A percentile compares a stretch with the other conserved stretches of the same genome.
These are phyloP conservation scores for Aspergillus ostianus DNA, from an alignment of 495 filamentous ascomycete species.

Conservation along the genomic window DNA sequence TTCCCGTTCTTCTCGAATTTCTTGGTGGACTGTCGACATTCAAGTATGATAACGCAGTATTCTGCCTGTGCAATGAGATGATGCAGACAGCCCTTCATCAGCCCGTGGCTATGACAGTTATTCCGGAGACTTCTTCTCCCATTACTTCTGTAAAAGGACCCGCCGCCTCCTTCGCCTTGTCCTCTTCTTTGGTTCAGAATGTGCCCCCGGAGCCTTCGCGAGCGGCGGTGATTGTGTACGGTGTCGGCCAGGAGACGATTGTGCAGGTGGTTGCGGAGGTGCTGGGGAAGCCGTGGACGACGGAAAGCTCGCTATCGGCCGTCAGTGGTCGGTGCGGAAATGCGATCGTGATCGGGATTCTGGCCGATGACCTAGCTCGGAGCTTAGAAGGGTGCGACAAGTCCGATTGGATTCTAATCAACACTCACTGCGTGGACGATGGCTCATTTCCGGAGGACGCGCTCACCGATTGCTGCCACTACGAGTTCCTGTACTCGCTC, in stretches of 20 bases:
- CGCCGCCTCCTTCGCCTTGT: constrained; percentile 7
- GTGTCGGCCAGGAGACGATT: constrained; percentile 59
- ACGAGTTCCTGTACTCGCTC: constrained; percentile 78
- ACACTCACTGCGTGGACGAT: constrained; percentile 69
- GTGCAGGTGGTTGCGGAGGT: constrained; percentile 67
- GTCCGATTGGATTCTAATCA: constrained; percentile 58
- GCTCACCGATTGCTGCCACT: constrained; percentile 66
- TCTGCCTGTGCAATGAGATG: constrained; percentile 36
- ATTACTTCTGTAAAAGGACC: constrained; percentile 15
- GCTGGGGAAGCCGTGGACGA: constrained; percentile 62
- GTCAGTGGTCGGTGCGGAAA: constrained; percentile 44
- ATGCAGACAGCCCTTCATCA: constrained; percentile 41
- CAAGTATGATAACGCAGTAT: constrained; percentile 31
- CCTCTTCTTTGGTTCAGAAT: constrained; percentile 11
- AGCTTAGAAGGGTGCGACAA: constrained; percentile 50
- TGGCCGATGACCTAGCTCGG: constrained; percentile 48
- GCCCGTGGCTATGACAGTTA: constrained; percentile 38
- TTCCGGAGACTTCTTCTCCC: constrained; percentile 24
- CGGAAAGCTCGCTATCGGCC: constrained; percentile 51
- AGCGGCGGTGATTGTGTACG: constrained; percentile 59
- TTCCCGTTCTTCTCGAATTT: neutral
- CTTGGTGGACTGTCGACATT: neutral
- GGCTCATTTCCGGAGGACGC: constrained; percentile 63
- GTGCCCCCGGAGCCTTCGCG: constrained; percentile 20
- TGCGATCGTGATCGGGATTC: constrained; percentile 58